Conservation (phyloP, 257 asterid species). For the Anisodus acutangulus region DNA sequence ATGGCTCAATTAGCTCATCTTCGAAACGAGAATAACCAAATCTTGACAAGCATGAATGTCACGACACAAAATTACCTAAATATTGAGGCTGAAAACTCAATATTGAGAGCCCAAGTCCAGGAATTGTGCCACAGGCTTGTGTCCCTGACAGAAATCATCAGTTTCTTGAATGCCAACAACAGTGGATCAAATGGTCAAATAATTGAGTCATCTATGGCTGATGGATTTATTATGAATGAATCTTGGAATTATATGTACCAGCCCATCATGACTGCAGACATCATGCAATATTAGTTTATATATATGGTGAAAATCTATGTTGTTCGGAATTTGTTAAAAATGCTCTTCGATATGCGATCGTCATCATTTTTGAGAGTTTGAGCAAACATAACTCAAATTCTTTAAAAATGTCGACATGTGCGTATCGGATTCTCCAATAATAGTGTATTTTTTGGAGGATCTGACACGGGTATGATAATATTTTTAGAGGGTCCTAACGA, state of each 20-base stretch:
- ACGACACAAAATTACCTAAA: conserved; percentile 53
- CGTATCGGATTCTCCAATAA: too few species aligned
- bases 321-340: too few species aligned
- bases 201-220: conserved; percentile 27
- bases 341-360: too few species aligned
- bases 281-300: conserved; percentile 37
- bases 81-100: conserved; percentile 75
- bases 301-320: too few species aligned
- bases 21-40: conserved; percentile 62
- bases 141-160: conserved; percentile 60
- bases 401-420: too few species aligned
- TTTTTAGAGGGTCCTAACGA: too few species aligned
- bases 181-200: conserved; percentile 30
- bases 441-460: too few species aligned
- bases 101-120: conserved; percentile 71
- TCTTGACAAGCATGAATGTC: conserved; percentile 49
- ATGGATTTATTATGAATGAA: conserved; percentile 42
- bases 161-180: conserved; percentile 36
- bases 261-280: conserved; percentile 59
- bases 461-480: too few species aligned
- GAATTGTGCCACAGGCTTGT: conserved; percentile 73
- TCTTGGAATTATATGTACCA: conserved; percentile 60
- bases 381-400: too few species aligned
- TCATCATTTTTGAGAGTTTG: too few species aligned
- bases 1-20: conserved; percentile 61